Base-by-base conservation (phyloP, 2,329 filamentous ascomycete genomes). In the Tolypocladium tropicale region DNA sequence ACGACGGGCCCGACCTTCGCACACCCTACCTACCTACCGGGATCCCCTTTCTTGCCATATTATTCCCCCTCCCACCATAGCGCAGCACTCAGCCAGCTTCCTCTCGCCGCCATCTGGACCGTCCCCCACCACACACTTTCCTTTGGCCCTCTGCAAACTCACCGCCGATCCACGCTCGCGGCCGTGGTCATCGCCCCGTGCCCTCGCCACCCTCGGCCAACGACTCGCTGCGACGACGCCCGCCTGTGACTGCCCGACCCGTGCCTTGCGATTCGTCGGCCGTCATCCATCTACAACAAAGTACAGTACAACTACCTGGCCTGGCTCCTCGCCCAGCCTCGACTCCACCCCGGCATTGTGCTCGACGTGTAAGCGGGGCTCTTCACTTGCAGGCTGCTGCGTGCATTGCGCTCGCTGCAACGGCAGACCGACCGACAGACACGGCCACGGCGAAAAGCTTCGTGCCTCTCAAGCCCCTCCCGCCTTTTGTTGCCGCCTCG, bases 51-150 rank as follows among this genome's bases (percentile, higher is more conserved):
- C n/a, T n/a, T n/a, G n/a, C n/a, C 6, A 43, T 11, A 1, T 5
- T 30, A 28, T 18, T n/a, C n/a, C 25, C 28, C 28, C 46, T 32
- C 18, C 46, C 7, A 28, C 46, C 6, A 39, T n/a, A 34, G 41
- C 41, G n/a, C 9, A n/a, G n/a, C 12, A n/a, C 43, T 33, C 52
- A 28, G 30, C 46, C 53, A 51, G 34, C 43, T 55, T 30, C 46
- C 23, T 55, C 21, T 10, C 12, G 36, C 46, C 53, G 32, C 32
- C 16, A 48, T 32, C 53, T 54, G 53, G 53, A 33, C 48, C 36
- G 34, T 53, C 51, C 51, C 30, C 33, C 53, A n/a, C 46, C 53
- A n/a, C 54, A 16, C 50, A n/a, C n/a, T n/a, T n/a, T n/a, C n/a
- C 36, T 11, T 51, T 23, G 21, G 6, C 51, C 39, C 30, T 16